These are phyloP conservation scores for Coleophoma eucalyptorum DNA, from an alignment of 2,329 filamentous ascomycete species.

Conservation along the genomic window DNA sequence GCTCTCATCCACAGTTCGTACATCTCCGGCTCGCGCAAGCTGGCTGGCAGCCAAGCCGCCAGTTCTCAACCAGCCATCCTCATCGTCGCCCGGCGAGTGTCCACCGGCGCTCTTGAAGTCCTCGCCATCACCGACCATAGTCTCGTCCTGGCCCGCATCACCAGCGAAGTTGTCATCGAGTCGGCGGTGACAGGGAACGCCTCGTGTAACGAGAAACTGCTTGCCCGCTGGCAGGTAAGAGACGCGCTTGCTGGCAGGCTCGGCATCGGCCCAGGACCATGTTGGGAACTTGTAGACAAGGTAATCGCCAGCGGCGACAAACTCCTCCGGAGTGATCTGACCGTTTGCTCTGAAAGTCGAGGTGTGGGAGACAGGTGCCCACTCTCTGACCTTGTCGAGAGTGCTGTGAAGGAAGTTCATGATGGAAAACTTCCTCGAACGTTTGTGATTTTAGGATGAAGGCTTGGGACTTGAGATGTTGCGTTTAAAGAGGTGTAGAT, in stretches of 20 bases:
- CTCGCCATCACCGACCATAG: conserved; percentile 77
- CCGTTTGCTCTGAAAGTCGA: conserved; percentile 93
- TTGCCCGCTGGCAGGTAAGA: conserved; percentile 81
- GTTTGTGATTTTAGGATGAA: not conserved
- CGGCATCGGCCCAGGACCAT: conserved; percentile 93
- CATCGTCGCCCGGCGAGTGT: conserved; percentile 52
- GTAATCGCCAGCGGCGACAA: conserved; percentile 92
- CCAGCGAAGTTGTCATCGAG: conserved; percentile 93
- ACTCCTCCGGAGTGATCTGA: conserved; percentile 96
- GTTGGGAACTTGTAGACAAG: conserved; percentile 98
- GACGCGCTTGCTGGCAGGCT: conserved; percentile 73
- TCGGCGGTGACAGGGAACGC: conserved; percentile 88
- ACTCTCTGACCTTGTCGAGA: conserved; percentile 87
- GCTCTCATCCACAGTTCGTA: conserved; percentile 83
- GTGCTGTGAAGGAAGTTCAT: conserved; percentile 95
- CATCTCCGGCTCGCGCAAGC: conserved; percentile 73
- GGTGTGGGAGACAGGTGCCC: conserved; percentile 82
- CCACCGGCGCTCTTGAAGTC: conserved; percentile 46
- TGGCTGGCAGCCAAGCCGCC: conserved; percentile 74
- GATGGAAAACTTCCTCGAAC: not conserved
- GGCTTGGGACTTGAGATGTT: not conserved
- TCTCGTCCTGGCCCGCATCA: conserved; percentile 80
- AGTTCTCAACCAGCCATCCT: conserved; percentile 89
- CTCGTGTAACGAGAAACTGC: conserved; percentile 92
- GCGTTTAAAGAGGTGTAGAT: not conserved